These are phyloP conservation scores for Fusarium veterinarium DNA, from an alignment of 2,329 filamentous ascomycete genomes.

Conservation along the genomic window DNA sequence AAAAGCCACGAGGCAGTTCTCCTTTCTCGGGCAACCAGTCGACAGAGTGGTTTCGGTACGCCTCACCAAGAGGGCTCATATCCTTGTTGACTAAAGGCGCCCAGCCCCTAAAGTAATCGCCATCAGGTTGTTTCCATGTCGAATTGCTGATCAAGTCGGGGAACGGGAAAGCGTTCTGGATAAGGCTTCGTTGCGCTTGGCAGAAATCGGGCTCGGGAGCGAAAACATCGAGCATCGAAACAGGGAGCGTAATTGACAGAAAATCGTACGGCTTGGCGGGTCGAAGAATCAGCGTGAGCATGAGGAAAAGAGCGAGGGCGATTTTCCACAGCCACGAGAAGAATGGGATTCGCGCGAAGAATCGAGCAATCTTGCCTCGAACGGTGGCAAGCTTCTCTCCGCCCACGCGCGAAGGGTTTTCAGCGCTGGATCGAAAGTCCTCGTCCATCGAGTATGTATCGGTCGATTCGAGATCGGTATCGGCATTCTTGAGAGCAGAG, in stretches of 20 bases:
- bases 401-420: constrained; percentile 8
- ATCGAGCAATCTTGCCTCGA: constrained; percentile 12
- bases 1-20: constrained; percentile 45
- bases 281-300: constrained; percentile 39
- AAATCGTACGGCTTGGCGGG: constrained; percentile 48
- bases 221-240: constrained; percentile 48
- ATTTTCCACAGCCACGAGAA: constrained; percentile 33
- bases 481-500: constrained; percentile 28
- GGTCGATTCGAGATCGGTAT: constrained; percentile 33
- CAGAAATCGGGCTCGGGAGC: constrained; percentile 43
- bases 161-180: constrained; percentile 46
- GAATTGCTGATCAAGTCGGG: constrained; percentile 43
- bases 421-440: constrained; percentile 27
- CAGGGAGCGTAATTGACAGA: constrained; percentile 48
- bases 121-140: constrained; percentile 43
- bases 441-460: constrained; percentile 37
- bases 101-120: constrained; percentile 51
- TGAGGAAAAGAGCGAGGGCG: constrained; percentile 36
- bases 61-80: constrained; percentile 36
- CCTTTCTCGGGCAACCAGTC: constrained; percentile 46
- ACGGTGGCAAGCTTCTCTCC: constrained; percentile 20
- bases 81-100: constrained; percentile 39
- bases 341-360: constrained; percentile 21
- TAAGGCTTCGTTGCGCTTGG: constrained; percentile 36
- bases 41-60: constrained; percentile 43